Base-by-base conservation (phyloP, 257 asterid species). In the Solanum paucissectum region DNA sequence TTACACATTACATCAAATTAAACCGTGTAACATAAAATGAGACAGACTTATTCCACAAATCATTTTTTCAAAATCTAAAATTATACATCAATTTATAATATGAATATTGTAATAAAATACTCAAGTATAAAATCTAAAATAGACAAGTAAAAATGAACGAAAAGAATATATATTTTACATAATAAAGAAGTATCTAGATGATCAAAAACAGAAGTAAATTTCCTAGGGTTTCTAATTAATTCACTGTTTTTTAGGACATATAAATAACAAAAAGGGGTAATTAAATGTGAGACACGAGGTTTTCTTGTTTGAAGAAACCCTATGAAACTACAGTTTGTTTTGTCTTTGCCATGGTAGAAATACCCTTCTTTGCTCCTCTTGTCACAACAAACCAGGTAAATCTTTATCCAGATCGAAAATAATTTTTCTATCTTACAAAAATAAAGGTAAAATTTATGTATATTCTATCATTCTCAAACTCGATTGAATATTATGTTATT, bases 261-360 rank as follows among this genome's bases (percentile, higher is more conserved):
- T n/a, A n/a, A 75, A 75, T 36, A 11, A 75, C 29, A 20, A 73
- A 37, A 58, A 23, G 20, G 20, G 20, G 29, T 37, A 37, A 37
- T 36, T 74, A 42, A 42, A 58, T 27, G 62, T 12, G 62, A 44
- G 84, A 79, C 84, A 79, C 85, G 66, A 79, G 85, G 40, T 25
- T 77, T 42, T 42, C n/a, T 42, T 25, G 84, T n/a, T 44, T 18
- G 27, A 79, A 25, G 60, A 77, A 77, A 25, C 34, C 62, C 60
- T 29, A n/a, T 77, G 21, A 14, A 79, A 25, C 55, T 44, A 44
- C 16, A 44, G 38, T 33, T 72, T 33, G 13, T 77, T 77, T 40
- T 40, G 85, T 8, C 40, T 14, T 77, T n/a, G 37, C 60, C 83
- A 72, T 33, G 27, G 52, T 74, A 74, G 29, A 38, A 38, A 76